Evolutionary conservation across 768 basidiomycete genomes (phyloP).

Genomic region (Hericium erinaceus): DNA sequence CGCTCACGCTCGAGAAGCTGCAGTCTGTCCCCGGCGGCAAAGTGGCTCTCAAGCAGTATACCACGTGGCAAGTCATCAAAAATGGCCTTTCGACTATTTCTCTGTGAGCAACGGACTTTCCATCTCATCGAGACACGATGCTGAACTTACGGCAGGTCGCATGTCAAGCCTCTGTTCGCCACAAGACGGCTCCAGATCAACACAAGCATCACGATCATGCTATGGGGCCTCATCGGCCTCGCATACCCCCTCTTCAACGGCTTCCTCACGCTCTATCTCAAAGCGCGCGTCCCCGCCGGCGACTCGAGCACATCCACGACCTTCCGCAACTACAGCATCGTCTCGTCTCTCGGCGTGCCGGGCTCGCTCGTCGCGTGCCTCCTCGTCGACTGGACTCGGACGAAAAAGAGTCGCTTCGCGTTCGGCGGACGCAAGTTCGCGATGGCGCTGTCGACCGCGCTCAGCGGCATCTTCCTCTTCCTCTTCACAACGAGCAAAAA

Average conservation of each 20-base stretch:
- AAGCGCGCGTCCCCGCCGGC: slow-evolving; percentile 11
- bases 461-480: slow-evolving; percentile 41
- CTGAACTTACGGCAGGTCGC: slow-evolving; percentile 11
- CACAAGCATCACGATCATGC: slow-evolving; percentile 24
- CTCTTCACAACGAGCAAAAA: slow-evolving; percentile 40
- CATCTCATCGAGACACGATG: too few relatives aligned
- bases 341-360: slow-evolving; percentile 37
- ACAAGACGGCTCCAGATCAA: slow-evolving; percentile 34
- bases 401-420: slow-evolving; percentile 2
- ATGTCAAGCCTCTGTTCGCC: slow-evolving; percentile 40
- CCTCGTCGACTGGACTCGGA: slow-evolving; percentile 29
- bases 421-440: slow-evolving; percentile 39
- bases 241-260: slow-evolving; percentile 45
- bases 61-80: not conserved
- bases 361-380: slow-evolving; percentile 38
- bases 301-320: slow-evolving; percentile 24
- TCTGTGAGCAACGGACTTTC: too few relatives aligned
- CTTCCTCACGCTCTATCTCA: slow-evolving; percentile 43
- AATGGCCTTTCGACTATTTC: not conserved
- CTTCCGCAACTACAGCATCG: slow-evolving; percentile 41
- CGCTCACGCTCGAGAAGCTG: slow-evolving; percentile 38
- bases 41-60: slow-evolving; percentile 14
- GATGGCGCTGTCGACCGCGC: slow-evolving; percentile 33
- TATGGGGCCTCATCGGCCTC: slow-evolving; percentile 40
- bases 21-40: slow-evolving; percentile 17